Percentiles rank a stretch among this genome's conserved stretches.
Conservation (phyloP, 345 rosid species). For the Populus tremula region DNA sequence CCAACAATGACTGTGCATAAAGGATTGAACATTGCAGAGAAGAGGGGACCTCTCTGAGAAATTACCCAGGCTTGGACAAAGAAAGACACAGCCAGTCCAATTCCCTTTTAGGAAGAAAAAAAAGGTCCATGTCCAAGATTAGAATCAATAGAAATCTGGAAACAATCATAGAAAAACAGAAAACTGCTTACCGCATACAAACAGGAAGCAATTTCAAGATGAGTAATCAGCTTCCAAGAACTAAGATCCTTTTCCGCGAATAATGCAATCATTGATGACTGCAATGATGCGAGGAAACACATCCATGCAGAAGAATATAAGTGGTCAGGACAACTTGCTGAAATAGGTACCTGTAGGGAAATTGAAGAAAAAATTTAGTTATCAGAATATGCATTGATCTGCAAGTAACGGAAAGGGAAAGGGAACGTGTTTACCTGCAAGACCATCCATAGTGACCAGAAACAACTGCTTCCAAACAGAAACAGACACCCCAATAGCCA, state of each 20-base stretch:
- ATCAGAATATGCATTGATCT: too few species aligned
- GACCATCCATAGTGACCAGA: conserved; percentile 61
- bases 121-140: background rate
- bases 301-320: conserved; percentile 50
- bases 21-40: conserved; percentile 25
- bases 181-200: conserved; percentile 4
- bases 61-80: conserved; percentile 50
- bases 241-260: background rate
- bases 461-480: conserved; percentile 45
- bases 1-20: conserved; percentile 22
- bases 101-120: background rate
- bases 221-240: conserved; percentile 18
- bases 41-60: conserved; percentile 16
- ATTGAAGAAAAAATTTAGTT: background rate
- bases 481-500: conserved; percentile 57
- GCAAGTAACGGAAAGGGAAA: background rate
- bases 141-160: background rate
- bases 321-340: conserved; percentile 46
- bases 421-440: conserved; percentile 35
- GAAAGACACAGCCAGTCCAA: conserved; percentile 24
- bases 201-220: conserved; percentile 10
- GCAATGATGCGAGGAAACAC: conserved; percentile 50
- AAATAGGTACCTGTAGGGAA: conserved; percentile 43
- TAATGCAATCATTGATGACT: conserved; percentile 11
- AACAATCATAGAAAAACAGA: background rate